phyloP scores from a whole-genome alignment of 2,329 filamentous ascomycete species.

The Hypomyces perniciosus region DNA sequence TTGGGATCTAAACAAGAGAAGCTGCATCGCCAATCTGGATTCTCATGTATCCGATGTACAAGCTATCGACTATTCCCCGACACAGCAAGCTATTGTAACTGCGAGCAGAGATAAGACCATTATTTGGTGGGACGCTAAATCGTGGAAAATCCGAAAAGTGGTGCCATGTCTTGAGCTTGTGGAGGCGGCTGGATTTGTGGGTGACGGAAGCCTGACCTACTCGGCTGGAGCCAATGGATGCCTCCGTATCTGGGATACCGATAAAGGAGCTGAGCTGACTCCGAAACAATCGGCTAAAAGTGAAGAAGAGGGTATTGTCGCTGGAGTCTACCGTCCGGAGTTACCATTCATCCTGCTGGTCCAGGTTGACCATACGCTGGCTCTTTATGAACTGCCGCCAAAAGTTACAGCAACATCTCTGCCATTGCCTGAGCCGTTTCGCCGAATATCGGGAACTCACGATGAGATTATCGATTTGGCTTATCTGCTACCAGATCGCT shows the following conservation, averaged over 20 bases:
- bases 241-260: conserved; percentile 76
- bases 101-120: conserved; percentile 89
- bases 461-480: conserved; percentile 96
- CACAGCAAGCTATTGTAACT: conserved; percentile 71
- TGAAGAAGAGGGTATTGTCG: conserved; percentile 63
- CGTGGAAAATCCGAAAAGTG: conserved; percentile 76
- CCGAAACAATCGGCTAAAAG: conserved; percentile 58
- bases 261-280: conserved; percentile 72
- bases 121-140: conserved; percentile 81
- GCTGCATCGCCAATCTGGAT: conserved; percentile 69
- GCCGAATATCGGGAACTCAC: conserved; percentile 89
- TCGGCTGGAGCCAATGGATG: conserved; percentile 80
- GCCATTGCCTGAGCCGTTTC: conserved; percentile 47
- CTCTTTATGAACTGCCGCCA: conserved; percentile 56
- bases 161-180: conserved; percentile 81
- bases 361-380: conserved; percentile 83
- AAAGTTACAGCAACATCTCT: conserved; percentile 30
- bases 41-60: conserved; percentile 96
- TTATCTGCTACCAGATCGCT: conserved; percentile 74
- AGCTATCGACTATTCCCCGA: conserved; percentile 70
- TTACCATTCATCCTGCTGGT: conserved; percentile 71
- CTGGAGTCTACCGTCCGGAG: conserved; percentile 59
- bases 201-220: conserved; percentile 65
- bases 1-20: conserved; percentile 85
- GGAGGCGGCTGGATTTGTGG: conserved; percentile 76